Percentiles rank a stretch among this genome's conserved stretches.
Conservation (phyloP, 2,329 filamentous ascomycete species). For the Venturiaceae sp. region DNA sequence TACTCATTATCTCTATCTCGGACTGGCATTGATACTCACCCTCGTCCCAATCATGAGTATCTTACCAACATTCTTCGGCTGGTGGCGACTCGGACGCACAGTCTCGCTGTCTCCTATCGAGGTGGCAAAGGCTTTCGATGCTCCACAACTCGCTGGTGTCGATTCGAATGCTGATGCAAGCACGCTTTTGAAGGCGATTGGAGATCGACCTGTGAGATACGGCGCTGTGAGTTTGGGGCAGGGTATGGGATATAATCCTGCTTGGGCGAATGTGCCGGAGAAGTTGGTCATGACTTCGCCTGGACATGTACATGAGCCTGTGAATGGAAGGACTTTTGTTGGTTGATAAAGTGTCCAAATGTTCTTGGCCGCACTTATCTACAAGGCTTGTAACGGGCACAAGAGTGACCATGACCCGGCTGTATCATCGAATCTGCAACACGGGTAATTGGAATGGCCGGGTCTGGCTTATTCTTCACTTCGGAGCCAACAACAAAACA, state of each 20-base stretch:
- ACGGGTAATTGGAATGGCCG: too few relatives aligned
- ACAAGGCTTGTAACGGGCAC: too few relatives aligned
- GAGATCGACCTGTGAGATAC: neutral
- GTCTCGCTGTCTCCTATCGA: slow-evolving; percentile 3
- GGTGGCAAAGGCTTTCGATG: neutral
- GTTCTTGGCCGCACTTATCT: too few relatives aligned
- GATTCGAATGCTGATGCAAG: neutral
- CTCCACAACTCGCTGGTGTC: neutral
- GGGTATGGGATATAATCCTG: neutral
- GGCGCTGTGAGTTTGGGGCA: neutral
- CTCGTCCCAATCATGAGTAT: neutral
- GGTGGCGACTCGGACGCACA: neutral
- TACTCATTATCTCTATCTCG: neutral
- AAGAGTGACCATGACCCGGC: too few relatives aligned
- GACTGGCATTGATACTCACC: neutral
- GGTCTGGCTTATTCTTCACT: too few relatives aligned
- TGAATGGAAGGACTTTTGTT: too few relatives aligned
- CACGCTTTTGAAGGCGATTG: neutral
- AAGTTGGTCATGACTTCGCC: too few relatives aligned
- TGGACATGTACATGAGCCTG: too few relatives aligned
- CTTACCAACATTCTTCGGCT: neutral
- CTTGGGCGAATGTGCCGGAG: too few relatives aligned
- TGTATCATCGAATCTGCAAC: too few relatives aligned
- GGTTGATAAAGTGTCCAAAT: too few relatives aligned
- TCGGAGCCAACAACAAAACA: too few relatives aligned